These are phyloP conservation scores for Dalbergia oliveri DNA, from an alignment of 306 rosid genomes.

Conservation along the genomic window DNA sequence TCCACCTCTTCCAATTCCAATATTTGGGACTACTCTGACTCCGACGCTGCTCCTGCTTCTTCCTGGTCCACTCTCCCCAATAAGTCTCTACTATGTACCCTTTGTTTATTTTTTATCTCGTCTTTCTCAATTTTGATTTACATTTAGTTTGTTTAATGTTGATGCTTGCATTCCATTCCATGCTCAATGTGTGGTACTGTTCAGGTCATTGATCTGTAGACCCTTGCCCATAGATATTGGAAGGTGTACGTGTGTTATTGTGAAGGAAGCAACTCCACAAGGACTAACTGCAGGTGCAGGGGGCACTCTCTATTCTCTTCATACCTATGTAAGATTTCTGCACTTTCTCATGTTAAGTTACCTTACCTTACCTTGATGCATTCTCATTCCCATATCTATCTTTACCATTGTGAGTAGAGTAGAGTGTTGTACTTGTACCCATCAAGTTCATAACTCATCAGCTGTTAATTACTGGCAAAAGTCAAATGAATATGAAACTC, in stretches of 20 bases:
- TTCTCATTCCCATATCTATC: background rate
- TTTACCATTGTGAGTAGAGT: too few species aligned
- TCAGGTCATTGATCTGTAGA: slow-evolving; percentile 81
- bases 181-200: background rate
- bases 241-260: slow-evolving; percentile 81
- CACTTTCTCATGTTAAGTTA: background rate
- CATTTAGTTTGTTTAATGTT: too few species aligned
- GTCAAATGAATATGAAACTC: too few species aligned
- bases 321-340: slow-evolving; percentile 68
- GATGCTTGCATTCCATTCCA: background rate
- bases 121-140: background rate
- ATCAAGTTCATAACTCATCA: background rate
- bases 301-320: slow-evolving; percentile 78
- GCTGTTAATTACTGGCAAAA: background rate
- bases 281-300: slow-evolving; percentile 48
- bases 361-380: background rate
- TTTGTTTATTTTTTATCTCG: too few species aligned
- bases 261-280: slow-evolving; percentile 70
- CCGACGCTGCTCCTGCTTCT: slow-evolving; percentile 96
- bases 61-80: slow-evolving; percentile 95
- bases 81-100: slow-evolving; percentile 48
- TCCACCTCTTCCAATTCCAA: slow-evolving; percentile 72
- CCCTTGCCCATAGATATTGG: slow-evolving; percentile 91
- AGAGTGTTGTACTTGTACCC: background rate
- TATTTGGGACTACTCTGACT: slow-evolving; percentile 90